These are phyloP conservation scores for Nasturtium officinale DNA, from an alignment of 345 rosid species.

Conservation along the genomic window DNA sequence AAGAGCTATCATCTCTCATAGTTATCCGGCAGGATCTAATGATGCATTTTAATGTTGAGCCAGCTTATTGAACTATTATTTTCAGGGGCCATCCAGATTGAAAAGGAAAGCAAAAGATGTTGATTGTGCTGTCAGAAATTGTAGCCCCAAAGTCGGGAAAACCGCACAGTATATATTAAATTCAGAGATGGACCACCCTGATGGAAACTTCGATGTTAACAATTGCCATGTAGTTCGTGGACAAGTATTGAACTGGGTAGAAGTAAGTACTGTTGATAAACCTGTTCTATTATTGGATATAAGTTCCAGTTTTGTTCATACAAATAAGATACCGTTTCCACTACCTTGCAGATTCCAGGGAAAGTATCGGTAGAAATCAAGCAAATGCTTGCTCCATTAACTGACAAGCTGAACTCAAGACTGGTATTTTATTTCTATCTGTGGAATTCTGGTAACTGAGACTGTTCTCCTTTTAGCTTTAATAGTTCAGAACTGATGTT, in stretches of 20 bases:
- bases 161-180: slow-evolving; percentile 31
- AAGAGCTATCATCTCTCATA: slow-evolving; percentile 31
- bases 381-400: slow-evolving; percentile 53
- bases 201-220: slow-evolving; percentile 41
- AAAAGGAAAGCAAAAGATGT: slow-evolving; percentile 61
- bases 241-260: slow-evolving; percentile 53
- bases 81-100: slow-evolving; percentile 47
- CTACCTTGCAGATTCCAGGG: slow-evolving; percentile 60
- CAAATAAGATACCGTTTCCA: slow-evolving; percentile 16
- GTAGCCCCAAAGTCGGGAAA: slow-evolving; percentile 43
- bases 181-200: slow-evolving; percentile 42
- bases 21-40: slow-evolving; percentile 28
- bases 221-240: slow-evolving; percentile 41
- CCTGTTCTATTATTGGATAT: slow-evolving; percentile 18
- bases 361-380: slow-evolving; percentile 57
- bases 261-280: slow-evolving; percentile 53
- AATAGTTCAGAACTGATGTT: slow-evolving; percentile 27
- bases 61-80: slow-evolving; percentile 40
- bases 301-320: slow-evolving; percentile 35
- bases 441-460: slow-evolving; percentile 25
- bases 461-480: slow-evolving; percentile 20
- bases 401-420: slow-evolving; percentile 54
- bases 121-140: slow-evolving; percentile 35
- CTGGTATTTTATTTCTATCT: slow-evolving; percentile 48
- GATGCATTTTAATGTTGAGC: slow-evolving; percentile 20